phyloP scores from a whole-genome alignment of 2,329 filamentous ascomycete species.

The Cladophialophora psammophila region DNA sequence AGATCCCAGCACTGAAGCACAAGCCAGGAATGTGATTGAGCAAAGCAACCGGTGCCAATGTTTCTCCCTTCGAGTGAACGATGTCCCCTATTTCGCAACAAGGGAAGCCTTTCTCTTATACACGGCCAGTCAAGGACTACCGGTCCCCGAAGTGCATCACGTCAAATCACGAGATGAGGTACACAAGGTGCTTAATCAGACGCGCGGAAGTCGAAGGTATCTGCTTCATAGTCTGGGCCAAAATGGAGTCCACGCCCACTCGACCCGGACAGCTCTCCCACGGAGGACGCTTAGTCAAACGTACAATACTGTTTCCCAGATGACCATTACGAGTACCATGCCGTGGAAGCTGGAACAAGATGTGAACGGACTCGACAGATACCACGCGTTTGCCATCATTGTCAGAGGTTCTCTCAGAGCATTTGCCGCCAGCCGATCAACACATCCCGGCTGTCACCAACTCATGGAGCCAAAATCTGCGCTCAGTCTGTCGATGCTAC shows the following conservation, averaged over 20 bases:
- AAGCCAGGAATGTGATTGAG: constrained; percentile 68
- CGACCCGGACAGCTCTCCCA: constrained; percentile 64
- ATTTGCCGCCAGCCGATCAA: constrained; percentile 71
- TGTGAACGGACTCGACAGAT: constrained; percentile 66
- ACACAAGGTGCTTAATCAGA: constrained; percentile 59
- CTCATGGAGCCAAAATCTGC: constrained; percentile 62
- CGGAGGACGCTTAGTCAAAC: constrained; percentile 63
- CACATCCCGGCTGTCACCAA: constrained; percentile 68
- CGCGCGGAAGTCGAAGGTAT: constrained; percentile 56
- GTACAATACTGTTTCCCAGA: constrained; percentile 59
- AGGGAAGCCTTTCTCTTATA: constrained; percentile 30
- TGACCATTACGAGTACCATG: constrained; percentile 62
- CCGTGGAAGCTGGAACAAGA: constrained; percentile 75
- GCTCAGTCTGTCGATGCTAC: constrained; percentile 66
- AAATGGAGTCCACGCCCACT: constrained; percentile 56
- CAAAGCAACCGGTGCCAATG: constrained; percentile 64
- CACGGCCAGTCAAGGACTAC: constrained; percentile 37
- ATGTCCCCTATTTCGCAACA: constrained; percentile 20
- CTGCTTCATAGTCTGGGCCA: constrained; percentile 69
- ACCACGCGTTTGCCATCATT: constrained; percentile 74
- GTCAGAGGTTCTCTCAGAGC: constrained; percentile 68
- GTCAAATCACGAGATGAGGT: constrained; percentile 64
- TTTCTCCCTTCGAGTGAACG: constrained; percentile 26
- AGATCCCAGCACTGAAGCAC: constrained; percentile 69
- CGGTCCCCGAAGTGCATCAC: constrained; percentile 60